A percentile compares a stretch with the other conserved stretches of the same genome.
Evolutionary conservation across 306 rosid genomes (phyloP).

Genomic region (Pachyrhizus erosus): DNA sequence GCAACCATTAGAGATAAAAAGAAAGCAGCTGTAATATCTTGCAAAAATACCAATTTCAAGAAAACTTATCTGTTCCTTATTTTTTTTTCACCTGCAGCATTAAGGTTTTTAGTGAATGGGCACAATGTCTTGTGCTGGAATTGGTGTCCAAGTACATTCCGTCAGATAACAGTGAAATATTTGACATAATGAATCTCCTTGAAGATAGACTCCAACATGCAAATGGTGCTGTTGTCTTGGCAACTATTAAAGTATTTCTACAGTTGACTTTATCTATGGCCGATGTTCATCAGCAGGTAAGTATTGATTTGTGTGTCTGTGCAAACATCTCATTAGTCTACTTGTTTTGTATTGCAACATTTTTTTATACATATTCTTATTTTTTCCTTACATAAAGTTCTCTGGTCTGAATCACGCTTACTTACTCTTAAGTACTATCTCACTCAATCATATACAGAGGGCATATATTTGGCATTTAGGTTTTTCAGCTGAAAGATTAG

Average conservation of each 20-base stretch:
- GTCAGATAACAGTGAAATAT: constrained; percentile 81
- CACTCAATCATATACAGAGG: constrained; percentile 2
- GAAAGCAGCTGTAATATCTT: constrained; percentile 26
- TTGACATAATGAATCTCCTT: constrained; percentile 98
- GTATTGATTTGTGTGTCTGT: constrained; percentile 9
- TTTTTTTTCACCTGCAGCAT: constrained; percentile 66
- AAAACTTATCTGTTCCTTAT: constrained; percentile 37
- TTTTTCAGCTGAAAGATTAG: constrained; percentile 17
- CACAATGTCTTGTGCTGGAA: constrained; percentile 93
- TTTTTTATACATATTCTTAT: neutral
- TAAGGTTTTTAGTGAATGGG: constrained; percentile 96
- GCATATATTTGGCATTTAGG: constrained; percentile 24
- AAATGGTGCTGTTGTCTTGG: constrained; percentile 99
- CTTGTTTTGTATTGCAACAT: constrained; percentile 24
- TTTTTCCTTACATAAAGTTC: neutral
- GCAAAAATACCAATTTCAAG: constrained; percentile 25
- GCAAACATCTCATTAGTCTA: constrained; percentile 22
- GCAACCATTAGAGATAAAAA: constrained; percentile 22
- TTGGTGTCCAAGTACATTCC: constrained; percentile 91
- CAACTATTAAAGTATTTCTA: constrained; percentile 89
- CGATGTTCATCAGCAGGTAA: constrained; percentile 99
- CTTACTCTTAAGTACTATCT: constrained; percentile 18
- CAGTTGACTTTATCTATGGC: constrained; percentile 97
- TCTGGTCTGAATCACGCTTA: constrained; percentile 1
- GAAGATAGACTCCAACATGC: constrained; percentile 99